Evolutionary conservation across 2,329 filamentous ascomycete species (phyloP).

Genomic region (Celoporthe dispersa): DNA sequence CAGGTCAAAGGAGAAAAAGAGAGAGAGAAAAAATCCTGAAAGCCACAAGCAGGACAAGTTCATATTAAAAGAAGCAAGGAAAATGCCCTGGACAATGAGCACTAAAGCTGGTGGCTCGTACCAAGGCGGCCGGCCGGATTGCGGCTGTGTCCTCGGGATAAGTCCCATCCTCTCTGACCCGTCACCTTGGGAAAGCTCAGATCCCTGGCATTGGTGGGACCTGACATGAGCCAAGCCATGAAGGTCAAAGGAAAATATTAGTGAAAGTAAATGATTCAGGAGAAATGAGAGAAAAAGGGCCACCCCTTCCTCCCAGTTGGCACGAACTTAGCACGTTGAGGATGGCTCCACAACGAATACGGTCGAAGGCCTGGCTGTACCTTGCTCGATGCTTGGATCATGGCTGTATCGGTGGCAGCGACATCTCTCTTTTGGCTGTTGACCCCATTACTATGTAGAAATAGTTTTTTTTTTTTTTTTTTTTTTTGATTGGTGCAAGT

Average conservation of each 20-base stretch:
- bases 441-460: no score
- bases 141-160: slow-evolving; percentile 2
- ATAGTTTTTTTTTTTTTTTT: no score
- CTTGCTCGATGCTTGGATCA: not conserved
- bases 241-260: not conserved
- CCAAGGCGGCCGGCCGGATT: slow-evolving; percentile 8
- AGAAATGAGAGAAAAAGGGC: not conserved
- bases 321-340: not conserved
- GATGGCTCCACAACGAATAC: not conserved
- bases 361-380: not conserved
- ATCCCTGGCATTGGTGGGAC: not conserved
- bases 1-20: slow-evolving; percentile 7
- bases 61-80: not conserved
- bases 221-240: not conserved
- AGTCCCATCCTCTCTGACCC: slow-evolving; percentile 1
- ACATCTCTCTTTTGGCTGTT: no score
- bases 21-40: not conserved
- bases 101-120: slow-evolving; percentile 2
- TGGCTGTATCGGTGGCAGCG: not conserved
- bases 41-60: not conserved
- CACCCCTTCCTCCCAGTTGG: not conserved
- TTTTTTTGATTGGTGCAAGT: no score
- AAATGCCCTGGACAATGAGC: not conserved
- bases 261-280: not conserved
- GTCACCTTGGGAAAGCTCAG: not conserved